A percentile compares a stretch with the other conserved stretches of the same genome.
Evolutionary conservation across 2,329 filamentous ascomycete genomes (phyloP).

Genomic region (Parasarocladium wereldwijsianum): DNA sequence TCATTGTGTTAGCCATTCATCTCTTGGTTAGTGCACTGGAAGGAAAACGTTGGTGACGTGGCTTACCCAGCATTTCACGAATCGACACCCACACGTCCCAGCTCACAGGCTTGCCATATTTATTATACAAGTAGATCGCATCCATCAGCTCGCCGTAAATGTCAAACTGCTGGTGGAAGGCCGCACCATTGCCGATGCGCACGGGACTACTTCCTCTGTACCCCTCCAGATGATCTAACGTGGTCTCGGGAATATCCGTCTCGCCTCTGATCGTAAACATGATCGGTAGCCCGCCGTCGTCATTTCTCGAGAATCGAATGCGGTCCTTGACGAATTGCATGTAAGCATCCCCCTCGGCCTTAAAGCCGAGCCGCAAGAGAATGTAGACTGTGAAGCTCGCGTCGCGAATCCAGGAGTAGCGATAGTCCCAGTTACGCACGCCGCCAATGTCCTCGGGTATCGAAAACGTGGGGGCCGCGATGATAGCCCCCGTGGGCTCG

Average conservation of each 20-base stretch:
- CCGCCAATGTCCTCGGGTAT: constrained; percentile 62
- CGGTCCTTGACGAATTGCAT: constrained; percentile 66
- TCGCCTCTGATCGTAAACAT: constrained; percentile 71
- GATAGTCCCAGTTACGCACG: constrained; percentile 53
- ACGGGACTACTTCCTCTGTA: constrained; percentile 59
- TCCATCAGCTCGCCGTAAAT: constrained; percentile 72
- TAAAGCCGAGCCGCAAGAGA: constrained; percentile 61
- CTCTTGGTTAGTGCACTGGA: neutral
- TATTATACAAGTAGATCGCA: constrained; percentile 64
- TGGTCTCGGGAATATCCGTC: constrained; percentile 58
- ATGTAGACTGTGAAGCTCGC: constrained; percentile 68
- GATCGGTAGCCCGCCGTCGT: constrained; percentile 53
- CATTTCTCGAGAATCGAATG: constrained; percentile 43
- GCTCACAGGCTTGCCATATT: constrained; percentile 60
- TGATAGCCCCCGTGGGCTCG: constrained; percentile 64
- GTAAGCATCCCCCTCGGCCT: constrained; percentile 61
- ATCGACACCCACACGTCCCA: constrained; percentile 66
- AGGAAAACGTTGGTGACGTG: neutral
- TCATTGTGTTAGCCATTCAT: neutral
- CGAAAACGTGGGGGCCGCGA: constrained; percentile 64
- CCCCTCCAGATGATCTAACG: constrained; percentile 56
- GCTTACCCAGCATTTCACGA: constrained; percentile 44
- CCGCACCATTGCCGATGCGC: constrained; percentile 63
- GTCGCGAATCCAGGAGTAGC: constrained; percentile 68
- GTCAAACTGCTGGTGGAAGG: constrained; percentile 63